Evolutionary conservation across 2,329 filamentous ascomycete genomes (phyloP).

Genomic region (Chrysosporium queenslandicum): DNA sequence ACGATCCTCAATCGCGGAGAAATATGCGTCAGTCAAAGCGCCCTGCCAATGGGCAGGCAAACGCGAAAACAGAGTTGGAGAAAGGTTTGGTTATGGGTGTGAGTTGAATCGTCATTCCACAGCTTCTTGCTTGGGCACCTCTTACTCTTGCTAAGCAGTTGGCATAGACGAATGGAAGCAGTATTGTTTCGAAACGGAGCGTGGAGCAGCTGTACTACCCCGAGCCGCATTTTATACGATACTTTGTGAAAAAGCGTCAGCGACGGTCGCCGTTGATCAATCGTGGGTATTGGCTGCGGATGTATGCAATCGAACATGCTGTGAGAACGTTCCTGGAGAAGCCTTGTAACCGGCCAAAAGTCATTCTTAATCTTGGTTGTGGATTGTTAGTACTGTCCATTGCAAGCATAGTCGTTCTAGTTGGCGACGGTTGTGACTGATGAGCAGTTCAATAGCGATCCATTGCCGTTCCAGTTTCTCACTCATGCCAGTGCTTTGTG

Average conservation of each 20-base stretch:
- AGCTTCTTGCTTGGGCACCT: not conserved
- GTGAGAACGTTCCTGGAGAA: conserved; percentile 62
- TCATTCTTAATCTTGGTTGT: conserved; percentile 77
- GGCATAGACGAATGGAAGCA: conserved; percentile 74
- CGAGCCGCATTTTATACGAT: conserved; percentile 73
- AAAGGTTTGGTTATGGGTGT: conserved; percentile 48
- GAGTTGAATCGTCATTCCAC: conserved; percentile 22
- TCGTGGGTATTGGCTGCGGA: conserved; percentile 75
- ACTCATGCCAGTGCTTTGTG: conserved; percentile 53
- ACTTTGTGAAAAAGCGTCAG: conserved; percentile 77
- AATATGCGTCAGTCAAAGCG: not conserved
- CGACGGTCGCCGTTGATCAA: conserved; percentile 82
- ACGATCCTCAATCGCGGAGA: not conserved
- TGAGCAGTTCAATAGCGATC: conserved; percentile 61
- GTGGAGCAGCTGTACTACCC: conserved; percentile 82
- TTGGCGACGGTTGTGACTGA: too few species aligned
- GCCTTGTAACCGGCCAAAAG: conserved; percentile 49
- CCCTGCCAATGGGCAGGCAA: not conserved
- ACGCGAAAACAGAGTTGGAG: conserved; percentile 30
- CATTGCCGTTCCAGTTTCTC: conserved; percentile 75
- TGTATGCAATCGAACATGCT: conserved; percentile 68
- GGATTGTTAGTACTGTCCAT: conserved; percentile 66
- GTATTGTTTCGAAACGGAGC: conserved; percentile 83
- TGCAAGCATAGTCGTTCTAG: not conserved
- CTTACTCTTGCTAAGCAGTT: conserved; percentile 1